These are phyloP conservation scores for Coffea canephora DNA, from an alignment of 257 asterid genomes.

Conservation along the genomic window DNA sequence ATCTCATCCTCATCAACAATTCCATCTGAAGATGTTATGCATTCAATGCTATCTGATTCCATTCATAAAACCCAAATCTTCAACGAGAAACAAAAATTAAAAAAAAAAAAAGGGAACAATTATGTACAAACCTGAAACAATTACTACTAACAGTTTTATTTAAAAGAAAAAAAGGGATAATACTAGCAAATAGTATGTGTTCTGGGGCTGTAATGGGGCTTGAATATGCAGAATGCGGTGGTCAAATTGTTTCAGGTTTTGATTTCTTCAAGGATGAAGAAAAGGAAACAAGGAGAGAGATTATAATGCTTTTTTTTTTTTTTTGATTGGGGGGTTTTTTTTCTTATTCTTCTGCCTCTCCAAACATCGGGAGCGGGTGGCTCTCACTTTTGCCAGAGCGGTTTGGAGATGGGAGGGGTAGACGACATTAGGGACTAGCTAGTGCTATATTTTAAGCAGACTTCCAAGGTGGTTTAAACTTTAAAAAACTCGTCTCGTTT, in stretches of 20 bases:
- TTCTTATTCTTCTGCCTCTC: not conserved
- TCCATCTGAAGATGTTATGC: conserved; percentile 38
- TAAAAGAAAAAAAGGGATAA: not conserved
- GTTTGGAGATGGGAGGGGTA: not conserved
- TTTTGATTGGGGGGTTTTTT: not conserved
- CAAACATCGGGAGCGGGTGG: no score
- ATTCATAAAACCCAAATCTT: conserved; percentile 19
- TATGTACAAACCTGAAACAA: not conserved
- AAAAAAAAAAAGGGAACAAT: not conserved
- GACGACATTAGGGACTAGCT: not conserved
- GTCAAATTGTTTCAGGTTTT: not conserved
- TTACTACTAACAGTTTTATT: not conserved
- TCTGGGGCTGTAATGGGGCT: not conserved
- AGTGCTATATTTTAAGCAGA: not conserved
- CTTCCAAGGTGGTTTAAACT: not conserved
- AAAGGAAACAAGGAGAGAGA: conserved; percentile 5
- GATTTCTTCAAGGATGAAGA: conserved; percentile 2
- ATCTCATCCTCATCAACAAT: conserved; percentile 35
- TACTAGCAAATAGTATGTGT: not conserved
- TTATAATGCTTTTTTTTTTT: conserved; percentile 11
- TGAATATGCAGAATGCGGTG: not conserved
- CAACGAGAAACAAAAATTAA: not conserved
- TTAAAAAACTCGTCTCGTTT: not conserved
- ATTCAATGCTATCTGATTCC: conserved; percentile 44
- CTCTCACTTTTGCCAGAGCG: not conserved